Percentiles rank a stretch among this genome's conserved stretches.
Conservation (phyloP, 148 eudicot genomes). For the Vaccinium vitisidaea region DNA sequence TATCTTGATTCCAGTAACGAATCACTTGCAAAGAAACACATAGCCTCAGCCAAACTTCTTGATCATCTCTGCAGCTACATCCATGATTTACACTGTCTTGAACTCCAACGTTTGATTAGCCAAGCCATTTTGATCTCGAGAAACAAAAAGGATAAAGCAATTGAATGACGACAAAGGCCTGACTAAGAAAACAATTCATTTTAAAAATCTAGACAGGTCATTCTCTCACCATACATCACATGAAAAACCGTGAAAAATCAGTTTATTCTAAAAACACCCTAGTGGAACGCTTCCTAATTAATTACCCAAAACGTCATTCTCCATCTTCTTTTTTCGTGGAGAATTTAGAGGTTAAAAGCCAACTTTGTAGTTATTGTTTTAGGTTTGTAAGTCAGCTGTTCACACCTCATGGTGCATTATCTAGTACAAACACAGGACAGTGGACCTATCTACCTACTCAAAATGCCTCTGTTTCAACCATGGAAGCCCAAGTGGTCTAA, state of each 20-base stretch:
- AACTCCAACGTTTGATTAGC: no score
- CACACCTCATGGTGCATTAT: neutral
- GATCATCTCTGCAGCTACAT: no score
- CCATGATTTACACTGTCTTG: no score
- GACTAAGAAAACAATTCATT: neutral
- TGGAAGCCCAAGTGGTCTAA: conserved; percentile 11
- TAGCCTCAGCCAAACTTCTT: no score
- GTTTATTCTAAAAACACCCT: no score
- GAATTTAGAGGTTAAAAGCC: neutral
- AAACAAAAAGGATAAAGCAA: neutral
- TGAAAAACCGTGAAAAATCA: no score
- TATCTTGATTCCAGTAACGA: no score
- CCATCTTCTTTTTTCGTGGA: neutral
- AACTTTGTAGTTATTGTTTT: neutral
- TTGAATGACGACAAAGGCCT: neutral
- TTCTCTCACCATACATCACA: no score
- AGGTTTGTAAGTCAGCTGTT: neutral
- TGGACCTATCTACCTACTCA: conserved; percentile 11
- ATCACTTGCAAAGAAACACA: no score
- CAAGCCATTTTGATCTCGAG: no score
- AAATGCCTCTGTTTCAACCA: conserved; percentile 4
- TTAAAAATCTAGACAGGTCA: no score
- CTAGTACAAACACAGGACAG: neutral
- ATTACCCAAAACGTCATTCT: neutral
- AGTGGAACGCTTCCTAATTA: neutral